A percentile compares a stretch with the other conserved stretches of the same genome.
These are phyloP conservation scores for Candida dendrica DNA, from an alignment of 805 yeast species.

Conservation along the genomic window DNA sequence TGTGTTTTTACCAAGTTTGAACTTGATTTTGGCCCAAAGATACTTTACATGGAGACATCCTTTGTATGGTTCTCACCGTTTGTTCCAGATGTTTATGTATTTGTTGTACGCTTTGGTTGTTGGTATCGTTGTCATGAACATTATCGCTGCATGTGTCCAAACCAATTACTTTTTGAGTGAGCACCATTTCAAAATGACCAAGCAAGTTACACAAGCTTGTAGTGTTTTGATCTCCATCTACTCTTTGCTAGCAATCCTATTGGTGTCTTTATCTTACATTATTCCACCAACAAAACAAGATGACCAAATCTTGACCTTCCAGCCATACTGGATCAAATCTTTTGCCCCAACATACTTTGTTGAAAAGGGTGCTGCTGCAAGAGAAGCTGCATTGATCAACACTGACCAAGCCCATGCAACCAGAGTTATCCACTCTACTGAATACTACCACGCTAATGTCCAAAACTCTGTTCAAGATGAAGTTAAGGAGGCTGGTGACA, in stretches of 20 bases:
- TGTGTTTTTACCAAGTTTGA: slow-evolving; percentile 48
- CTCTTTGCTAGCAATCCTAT: slow-evolving; percentile 44
- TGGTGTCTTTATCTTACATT: slow-evolving; percentile 45
- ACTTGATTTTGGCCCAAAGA: slow-evolving; percentile 63
- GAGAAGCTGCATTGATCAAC: slow-evolving; percentile 32
- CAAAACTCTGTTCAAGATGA: slow-evolving; percentile 9
- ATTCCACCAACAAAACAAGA: slow-evolving; percentile 49
- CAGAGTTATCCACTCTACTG: slow-evolving; percentile 56
- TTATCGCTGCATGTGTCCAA: slow-evolving; percentile 56
- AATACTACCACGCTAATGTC: slow-evolving; percentile 28
- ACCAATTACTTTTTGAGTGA: slow-evolving; percentile 45
- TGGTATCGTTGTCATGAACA: slow-evolving; percentile 57
- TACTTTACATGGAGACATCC: slow-evolving; percentile 77
- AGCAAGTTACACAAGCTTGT: slow-evolving; percentile 47
- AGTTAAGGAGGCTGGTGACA: slow-evolving; percentile 13
- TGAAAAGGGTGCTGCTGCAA: slow-evolving; percentile 40
- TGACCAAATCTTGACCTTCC: slow-evolving; percentile 47
- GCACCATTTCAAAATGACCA: slow-evolving; percentile 40
- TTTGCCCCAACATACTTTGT: slow-evolving; percentile 56
- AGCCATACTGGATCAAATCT: slow-evolving; percentile 72
- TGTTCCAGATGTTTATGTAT: slow-evolving; percentile 44
- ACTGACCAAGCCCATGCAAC: slow-evolving; percentile 33
- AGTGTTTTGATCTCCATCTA: slow-evolving; percentile 41
- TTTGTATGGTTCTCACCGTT: slow-evolving; percentile 45
- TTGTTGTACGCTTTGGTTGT: slow-evolving; percentile 45